A percentile compares a stretch with the other conserved stretches of the same genome.
Conservation (phyloP, 352 stramenopile genomes). For the Pythium oligandrum region DNA sequence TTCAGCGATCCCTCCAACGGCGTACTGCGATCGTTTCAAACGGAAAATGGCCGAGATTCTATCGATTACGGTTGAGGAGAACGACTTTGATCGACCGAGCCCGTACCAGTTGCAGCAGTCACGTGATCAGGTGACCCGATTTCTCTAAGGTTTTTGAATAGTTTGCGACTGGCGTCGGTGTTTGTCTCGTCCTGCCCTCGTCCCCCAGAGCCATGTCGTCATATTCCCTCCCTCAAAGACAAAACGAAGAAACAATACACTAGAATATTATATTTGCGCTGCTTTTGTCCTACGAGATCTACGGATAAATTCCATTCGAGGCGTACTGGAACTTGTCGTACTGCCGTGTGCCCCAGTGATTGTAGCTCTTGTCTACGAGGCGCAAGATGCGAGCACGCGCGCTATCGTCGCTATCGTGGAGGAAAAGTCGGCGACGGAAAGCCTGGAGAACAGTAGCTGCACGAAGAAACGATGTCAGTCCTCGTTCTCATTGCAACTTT, state of each 20-base stretch:
- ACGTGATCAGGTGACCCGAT: not conserved
- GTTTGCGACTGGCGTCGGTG: too few species aligned
- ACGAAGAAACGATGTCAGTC: not conserved
- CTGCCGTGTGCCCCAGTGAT: conserved; percentile 60
- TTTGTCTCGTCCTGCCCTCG: too few species aligned
- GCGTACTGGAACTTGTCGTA: conserved; percentile 70
- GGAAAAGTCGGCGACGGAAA: conserved; percentile 32
- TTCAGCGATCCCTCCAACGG: conserved; percentile 68
- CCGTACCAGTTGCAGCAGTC: not conserved
- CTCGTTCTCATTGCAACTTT: too few species aligned
- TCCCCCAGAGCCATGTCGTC: too few species aligned
- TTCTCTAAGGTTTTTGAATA: too few species aligned
- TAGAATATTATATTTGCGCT: too few species aligned
- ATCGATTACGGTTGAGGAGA: conserved; percentile 59
- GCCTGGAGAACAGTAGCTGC: conserved; percentile 14
- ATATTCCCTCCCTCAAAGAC: too few species aligned
- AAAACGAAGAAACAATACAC: too few species aligned
- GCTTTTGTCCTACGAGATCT: not conserved
- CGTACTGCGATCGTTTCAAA: conserved; percentile 88
- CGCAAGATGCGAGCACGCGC: conserved; percentile 20
- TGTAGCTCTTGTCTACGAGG: conserved; percentile 56
- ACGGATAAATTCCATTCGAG: conserved; percentile 58
- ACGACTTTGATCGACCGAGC: conserved; percentile 32
- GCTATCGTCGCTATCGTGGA: conserved; percentile 23
- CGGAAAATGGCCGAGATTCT: conserved; percentile 85